Percentiles rank a stretch among this genome's conserved stretches.
Conservation (phyloP, 2,329 filamentous ascomycete species). For the Aspergillus sergii region DNA sequence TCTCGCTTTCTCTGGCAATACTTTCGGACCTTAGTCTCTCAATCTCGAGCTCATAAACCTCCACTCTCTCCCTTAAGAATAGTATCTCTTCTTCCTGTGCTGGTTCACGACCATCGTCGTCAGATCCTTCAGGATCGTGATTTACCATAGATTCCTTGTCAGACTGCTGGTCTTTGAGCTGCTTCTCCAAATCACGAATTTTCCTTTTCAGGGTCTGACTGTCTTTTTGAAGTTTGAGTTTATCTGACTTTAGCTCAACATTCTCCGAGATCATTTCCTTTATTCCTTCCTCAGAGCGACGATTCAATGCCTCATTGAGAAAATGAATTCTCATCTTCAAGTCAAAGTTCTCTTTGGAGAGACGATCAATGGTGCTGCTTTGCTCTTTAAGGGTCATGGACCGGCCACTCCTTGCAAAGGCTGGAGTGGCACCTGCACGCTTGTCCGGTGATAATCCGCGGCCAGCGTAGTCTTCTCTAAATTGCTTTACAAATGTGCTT, state of each 20-base stretch:
- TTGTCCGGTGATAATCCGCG: slow-evolving; percentile 65
- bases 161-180: slow-evolving; percentile 60
- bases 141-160: slow-evolving; percentile 48
- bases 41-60: slow-evolving; percentile 80
- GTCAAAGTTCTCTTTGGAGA: slow-evolving; percentile 98
- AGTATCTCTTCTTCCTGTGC: slow-evolving; percentile 80
- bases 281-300: slow-evolving; percentile 91
- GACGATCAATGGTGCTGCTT: slow-evolving; percentile 91
- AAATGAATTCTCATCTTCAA: slow-evolving; percentile 98
- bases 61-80: slow-evolving; percentile 81
- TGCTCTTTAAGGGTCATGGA: slow-evolving; percentile 94
- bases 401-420: slow-evolving; percentile 60
- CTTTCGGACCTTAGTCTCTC: slow-evolving; percentile 79
- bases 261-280: slow-evolving; percentile 99
- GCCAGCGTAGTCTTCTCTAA: slow-evolving; percentile 67
- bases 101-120: slow-evolving; percentile 51
- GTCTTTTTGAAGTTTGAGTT: slow-evolving; percentile 87
- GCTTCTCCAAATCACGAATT: slow-evolving; percentile 84
- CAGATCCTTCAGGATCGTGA: slow-evolving; percentile 45
- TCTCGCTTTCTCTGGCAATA: slow-evolving; percentile 78
- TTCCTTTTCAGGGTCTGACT: slow-evolving; percentile 80
- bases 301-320: slow-evolving; percentile 87
- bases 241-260: slow-evolving; percentile 88
- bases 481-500: slow-evolving; percentile 83
- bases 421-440: slow-evolving; percentile 53